phyloP scores from a whole-genome alignment of 1,139 yeast genomes.

The Sugiyamaella xylanicola region DNA sequence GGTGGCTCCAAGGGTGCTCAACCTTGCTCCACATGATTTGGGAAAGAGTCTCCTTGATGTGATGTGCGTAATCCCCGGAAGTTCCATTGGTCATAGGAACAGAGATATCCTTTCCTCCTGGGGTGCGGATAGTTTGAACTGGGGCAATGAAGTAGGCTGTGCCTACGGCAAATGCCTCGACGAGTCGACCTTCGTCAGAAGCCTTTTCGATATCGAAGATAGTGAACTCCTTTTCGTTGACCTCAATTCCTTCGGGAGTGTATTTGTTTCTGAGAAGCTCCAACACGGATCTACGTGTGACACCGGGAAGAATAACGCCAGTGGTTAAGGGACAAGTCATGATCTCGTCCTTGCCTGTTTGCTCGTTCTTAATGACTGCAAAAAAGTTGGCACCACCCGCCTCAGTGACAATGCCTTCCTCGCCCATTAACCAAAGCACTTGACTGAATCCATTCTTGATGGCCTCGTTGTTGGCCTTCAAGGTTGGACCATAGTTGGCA shows the following conservation, averaged over 20 bases:
- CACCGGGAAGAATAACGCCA: conserved; percentile 50
- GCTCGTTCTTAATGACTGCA: conserved; percentile 45
- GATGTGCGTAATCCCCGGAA: conserved; percentile 43
- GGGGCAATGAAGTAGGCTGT: conserved; percentile 51
- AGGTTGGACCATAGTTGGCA: conserved; percentile 52
- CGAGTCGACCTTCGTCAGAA: conserved; percentile 44
- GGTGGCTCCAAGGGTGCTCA: conserved; percentile 35
- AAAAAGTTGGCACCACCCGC: conserved; percentile 53
- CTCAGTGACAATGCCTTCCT: conserved; percentile 46
- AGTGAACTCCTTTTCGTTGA: conserved; percentile 46
- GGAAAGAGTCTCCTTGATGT: conserved; percentile 41
- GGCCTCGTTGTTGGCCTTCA: conserved; percentile 45
- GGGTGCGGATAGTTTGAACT: conserved; percentile 43
- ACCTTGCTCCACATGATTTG: conserved; percentile 47
- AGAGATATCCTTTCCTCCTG: conserved; percentile 42
- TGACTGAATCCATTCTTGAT: conserved; percentile 47
- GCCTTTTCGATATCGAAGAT: conserved; percentile 45
- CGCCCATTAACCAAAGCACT: conserved; percentile 51
- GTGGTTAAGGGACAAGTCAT: conserved; percentile 48
- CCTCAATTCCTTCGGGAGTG: conserved; percentile 38
- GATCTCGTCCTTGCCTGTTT: conserved; percentile 44
- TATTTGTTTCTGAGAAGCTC: conserved; percentile 41
- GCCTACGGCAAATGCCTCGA: conserved; percentile 50
- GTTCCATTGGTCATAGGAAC: conserved; percentile 41
- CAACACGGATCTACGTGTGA: conserved; percentile 49